Base-by-base conservation (phyloP, 2,329 filamentous ascomycete genomes). In the Colletotrichum gigasporum region DNA sequence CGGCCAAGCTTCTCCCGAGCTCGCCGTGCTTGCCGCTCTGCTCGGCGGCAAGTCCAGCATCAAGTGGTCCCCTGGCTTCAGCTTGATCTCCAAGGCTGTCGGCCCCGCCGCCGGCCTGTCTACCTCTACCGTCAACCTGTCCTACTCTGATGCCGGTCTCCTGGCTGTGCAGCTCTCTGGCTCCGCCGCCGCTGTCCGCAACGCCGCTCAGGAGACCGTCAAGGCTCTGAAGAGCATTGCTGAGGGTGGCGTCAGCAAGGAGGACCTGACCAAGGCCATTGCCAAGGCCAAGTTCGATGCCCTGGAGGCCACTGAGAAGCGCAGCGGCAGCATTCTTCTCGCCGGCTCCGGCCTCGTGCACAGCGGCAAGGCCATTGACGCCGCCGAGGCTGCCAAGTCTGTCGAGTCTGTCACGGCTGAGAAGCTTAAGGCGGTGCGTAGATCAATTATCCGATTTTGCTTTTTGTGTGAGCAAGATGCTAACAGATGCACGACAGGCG, bases 31-130 rank as follows among this genome's bases (percentile, higher is more conserved):
- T 60, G 89, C 92, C 62, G 89, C 94, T 68, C 90, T 99, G 18
- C 91, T 99, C 54, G 96, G 96, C 75, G 96, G 95, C 67, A 83
- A 96, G 80, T 91, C 94, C 57, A 91, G 84, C 79, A 94, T 98
- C 85, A 99, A 98, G 85, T 99, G 95, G 95, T 90, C 93, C 54
- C 83, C 93, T 68, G 96, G 96, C 72, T 98, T 97, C 86, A 95
- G 92, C 64, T 86, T 97, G 67, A 88, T 99, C 65, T 87, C 91
- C 75, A 94, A 97, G 85, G 91, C 90, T 66, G 86, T 89, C 61
- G 84, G 90, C 67, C 84, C 86, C 45, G 83, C 88, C 73, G 84
- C 90, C 35, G 88, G 89, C 69, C 87, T 91, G 68, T 85, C 84
- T 53, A 87, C 93, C 73, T 85, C 87, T 35, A 93, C 95, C 68